Evolutionary conservation across 805 yeast genomes (phyloP), one percentile per base, ranked within the genome.

Genomic region (Starmera caribaea): DNA sequence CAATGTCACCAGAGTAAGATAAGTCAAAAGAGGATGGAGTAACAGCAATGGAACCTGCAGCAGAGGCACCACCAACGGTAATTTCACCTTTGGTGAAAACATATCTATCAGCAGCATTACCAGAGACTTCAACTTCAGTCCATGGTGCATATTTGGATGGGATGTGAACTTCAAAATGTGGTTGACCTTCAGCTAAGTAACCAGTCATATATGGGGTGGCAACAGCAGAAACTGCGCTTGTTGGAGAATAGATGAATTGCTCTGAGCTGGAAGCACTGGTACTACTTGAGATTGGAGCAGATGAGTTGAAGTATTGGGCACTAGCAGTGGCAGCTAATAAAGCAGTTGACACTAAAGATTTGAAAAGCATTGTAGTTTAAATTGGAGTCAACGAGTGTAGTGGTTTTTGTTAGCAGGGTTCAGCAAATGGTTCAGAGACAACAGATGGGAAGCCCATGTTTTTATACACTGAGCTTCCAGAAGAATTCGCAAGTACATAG

Each of bases 91-190:
- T 14, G n/a, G 46, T 37, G 47, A 45, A 51, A 43, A 39, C 46
- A 39, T 49, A 48, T 26, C 41, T 16, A 12, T 17, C 38, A 30
- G 49, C 26, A 41, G 46, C 43, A 44, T 48, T 45, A 16, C 44
- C 54, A 35, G 43, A 5, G 16, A 49, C 42, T 26, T 43, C 46
- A 41, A 51, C 44, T 6, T 38, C 38, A 17, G 48, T 45, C 48
- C 48, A 48, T 43, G 52, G 50, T 36, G 48, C 47, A 30, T 36
- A 43, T 14, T 36, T 26, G 41, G 48, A 55, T 50, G 56, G 56
- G 35, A 50, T 38, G 36, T 30, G 34, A 30, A 50, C 35, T 30
- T 52, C 51, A 46, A 46, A 52, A 36, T 47, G 47, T 50, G 56
- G 56, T 45, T 49, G 49, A 40, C 55, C 56, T 24, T 41, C 43